Evolutionary conservation across 768 basidiomycete genomes (phyloP).

Genomic region (Suillus fuscotomentosus): DNA sequence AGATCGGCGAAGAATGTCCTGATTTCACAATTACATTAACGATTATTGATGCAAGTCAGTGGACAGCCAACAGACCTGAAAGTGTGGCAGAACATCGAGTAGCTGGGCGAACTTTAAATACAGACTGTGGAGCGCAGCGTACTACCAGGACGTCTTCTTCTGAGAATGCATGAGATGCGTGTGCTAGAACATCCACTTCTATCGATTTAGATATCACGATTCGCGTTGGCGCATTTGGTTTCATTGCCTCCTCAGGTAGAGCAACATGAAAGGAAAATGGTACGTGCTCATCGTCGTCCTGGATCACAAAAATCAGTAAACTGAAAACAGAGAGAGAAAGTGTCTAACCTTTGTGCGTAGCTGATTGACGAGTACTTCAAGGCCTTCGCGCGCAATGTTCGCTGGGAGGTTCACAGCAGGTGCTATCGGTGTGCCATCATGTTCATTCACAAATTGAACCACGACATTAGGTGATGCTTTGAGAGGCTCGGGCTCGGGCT

Average conservation of each 20-base stretch:
- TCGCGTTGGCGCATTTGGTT: constrained; percentile 59
- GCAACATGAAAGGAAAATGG: constrained; percentile 90
- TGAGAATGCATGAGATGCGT: constrained; percentile 69
- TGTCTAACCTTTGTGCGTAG: constrained; percentile 66
- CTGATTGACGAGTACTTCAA: constrained; percentile 90
- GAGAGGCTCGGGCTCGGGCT: constrained; percentile 52
- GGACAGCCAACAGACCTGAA: constrained; percentile 52
- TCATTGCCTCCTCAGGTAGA: constrained; percentile 55
- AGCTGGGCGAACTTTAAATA: constrained; percentile 91
- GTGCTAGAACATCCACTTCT: constrained; percentile 73
- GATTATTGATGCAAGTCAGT: constrained; percentile 7
- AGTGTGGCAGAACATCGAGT: constrained; percentile 93
- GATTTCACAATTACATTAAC: constrained; percentile 7
- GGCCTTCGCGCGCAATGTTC: constrained; percentile 76
- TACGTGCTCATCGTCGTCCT: constrained; percentile 75
- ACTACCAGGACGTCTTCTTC: constrained; percentile 87
- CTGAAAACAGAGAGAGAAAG: background rate
- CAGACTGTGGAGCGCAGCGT: constrained; percentile 91
- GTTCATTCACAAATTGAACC: constrained; percentile 90
- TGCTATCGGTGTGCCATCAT: constrained; percentile 77
- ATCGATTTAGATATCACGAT: constrained; percentile 85
- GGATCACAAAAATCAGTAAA: background rate
- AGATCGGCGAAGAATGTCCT: constrained; percentile 92
- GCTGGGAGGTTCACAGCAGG: constrained; percentile 90
- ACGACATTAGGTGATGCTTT: constrained; percentile 65